Evolutionary conservation across 495 filamentous ascomycete species (phyloP).

Genomic region (Annulohypoxylon bovei): DNA sequence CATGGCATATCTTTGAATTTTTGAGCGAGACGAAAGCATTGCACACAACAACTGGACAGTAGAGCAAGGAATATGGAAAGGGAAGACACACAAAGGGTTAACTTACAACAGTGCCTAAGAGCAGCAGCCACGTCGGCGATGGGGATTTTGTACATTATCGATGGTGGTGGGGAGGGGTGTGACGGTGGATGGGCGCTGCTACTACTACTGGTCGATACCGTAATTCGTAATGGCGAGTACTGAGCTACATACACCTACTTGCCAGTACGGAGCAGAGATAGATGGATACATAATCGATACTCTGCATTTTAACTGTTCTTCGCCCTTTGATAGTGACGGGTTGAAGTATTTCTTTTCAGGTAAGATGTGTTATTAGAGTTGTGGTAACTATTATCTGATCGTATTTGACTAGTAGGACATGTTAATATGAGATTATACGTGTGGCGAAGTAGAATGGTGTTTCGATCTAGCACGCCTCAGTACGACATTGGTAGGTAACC

Average conservation of each 20-base stretch:
- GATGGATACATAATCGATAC: constrained; percentile 23
- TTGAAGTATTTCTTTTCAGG: not conserved
- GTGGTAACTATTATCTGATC: too few species aligned
- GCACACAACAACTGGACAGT: constrained; percentile 20
- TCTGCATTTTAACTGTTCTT: constrained; percentile 17
- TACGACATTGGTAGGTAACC: too few species aligned
- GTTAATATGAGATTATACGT: too few species aligned
- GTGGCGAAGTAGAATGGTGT: too few species aligned
- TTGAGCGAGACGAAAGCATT: constrained; percentile 32
- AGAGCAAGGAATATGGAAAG: constrained; percentile 9
- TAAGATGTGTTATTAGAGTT: too few species aligned
- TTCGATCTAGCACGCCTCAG: too few species aligned
- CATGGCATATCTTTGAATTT: constrained; percentile 32
- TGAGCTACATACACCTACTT: constrained; percentile 25
- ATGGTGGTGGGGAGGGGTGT: not conserved
- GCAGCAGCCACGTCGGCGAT: constrained; percentile 1
- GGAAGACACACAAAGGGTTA: not conserved
- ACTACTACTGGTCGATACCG: constrained; percentile 17
- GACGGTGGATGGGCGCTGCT: not conserved
- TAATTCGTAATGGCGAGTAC: constrained; percentile 27
- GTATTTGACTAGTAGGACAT: too few species aligned
- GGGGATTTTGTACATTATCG: constrained; percentile 28
- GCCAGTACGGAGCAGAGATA: constrained; percentile 27
- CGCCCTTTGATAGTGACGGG: not conserved
- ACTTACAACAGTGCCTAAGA: constrained; percentile 17